These are phyloP conservation scores for Beauveria rudraprayagi DNA, from an alignment of 2,329 filamentous ascomycete species.

Conservation along the genomic window DNA sequence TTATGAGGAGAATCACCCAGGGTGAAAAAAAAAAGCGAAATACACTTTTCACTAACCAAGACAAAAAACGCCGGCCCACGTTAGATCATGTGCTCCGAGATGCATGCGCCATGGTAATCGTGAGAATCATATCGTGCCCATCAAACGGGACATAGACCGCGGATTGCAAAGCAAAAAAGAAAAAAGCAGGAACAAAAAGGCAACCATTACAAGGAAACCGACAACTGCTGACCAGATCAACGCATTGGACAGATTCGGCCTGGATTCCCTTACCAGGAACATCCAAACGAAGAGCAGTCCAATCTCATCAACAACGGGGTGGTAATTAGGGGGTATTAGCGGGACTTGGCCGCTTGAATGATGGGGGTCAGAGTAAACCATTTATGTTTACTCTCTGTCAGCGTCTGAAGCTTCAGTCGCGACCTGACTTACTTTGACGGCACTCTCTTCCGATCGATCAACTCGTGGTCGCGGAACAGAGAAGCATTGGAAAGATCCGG, in stretches of 20 bases:
- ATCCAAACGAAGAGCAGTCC: conserved; percentile 1
- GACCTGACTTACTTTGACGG: conserved; percentile 14
- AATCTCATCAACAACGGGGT: conserved; percentile 7
- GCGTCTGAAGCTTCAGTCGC: conserved; percentile 23
- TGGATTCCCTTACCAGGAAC: conserved; percentile 10
- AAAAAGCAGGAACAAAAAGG: neutral
- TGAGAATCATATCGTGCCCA: neutral
- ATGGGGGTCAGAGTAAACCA: neutral
- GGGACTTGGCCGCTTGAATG: neutral
- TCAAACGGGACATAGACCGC: neutral
- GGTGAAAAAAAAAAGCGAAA: conserved; percentile 5
- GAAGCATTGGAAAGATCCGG: conserved; percentile 55
- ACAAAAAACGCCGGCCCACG: conserved; percentile 8
- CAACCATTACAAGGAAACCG: neutral
- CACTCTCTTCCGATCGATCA: conserved; percentile 23
- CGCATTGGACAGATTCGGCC: neutral
- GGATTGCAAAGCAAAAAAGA: neutral
- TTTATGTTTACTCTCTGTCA: conserved; percentile 8
- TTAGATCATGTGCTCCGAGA: conserved; percentile 9
- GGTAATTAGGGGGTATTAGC: neutral
- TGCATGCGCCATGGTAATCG: conserved; percentile 10
- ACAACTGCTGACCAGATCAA: conserved; percentile 9
- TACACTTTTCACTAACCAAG: conserved; percentile 2
- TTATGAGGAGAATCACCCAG: conserved; percentile 9
- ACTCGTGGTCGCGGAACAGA: conserved; percentile 32